Evolutionary conservation across 257 asterid genomes (phyloP), one percentile per base, ranked within the genome.

Genomic region (Nyctanthes arbortristis): DNA sequence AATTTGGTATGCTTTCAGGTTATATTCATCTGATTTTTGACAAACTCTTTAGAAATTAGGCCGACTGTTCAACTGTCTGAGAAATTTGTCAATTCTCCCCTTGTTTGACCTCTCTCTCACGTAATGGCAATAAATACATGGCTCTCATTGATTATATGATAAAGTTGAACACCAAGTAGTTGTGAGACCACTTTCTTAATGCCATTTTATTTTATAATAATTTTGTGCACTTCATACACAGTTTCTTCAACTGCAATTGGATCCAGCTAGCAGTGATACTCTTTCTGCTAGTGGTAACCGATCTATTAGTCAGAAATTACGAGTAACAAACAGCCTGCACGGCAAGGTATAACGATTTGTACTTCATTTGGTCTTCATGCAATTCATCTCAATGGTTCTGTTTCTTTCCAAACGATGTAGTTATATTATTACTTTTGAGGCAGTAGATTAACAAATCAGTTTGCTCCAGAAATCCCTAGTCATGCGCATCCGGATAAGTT

Each of bases 231-330:
- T 69, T 69, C 16, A 68, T 77, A 69, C 55, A 31, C 91, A 94
- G 99, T 94, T 91, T 86, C 97, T 94, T 76, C 99, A 94, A 78
- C 72, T 94, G 85, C 93, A 91, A 79, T 76, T 94, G 96, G 97
- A 94, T 33, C 93, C 97, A 59, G 99, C 99, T 39, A 94, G 96
- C 78, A 72, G 93, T 64, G 87, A 75, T 69, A 84, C 84, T 22
- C 96, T 94, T 71, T 91, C 95, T 61, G 93, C 87, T 14, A 80
- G 73, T 73, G 88, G 93, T 30, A 76, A 81, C 24, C 97, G 96
- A 64, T 78, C 82, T 47, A 82, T 91, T 75, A 77, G 88, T 8
- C 99, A 94, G 79, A 91, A 78, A 68, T 80, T 94, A 73, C 76
- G 82, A 75, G 79, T 94, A 78, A 79, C 96, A 58, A 94, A 94